phyloP scores from a whole-genome alignment of 176 grass and related monocot genomes.

The Oryza officinalis region DNA sequence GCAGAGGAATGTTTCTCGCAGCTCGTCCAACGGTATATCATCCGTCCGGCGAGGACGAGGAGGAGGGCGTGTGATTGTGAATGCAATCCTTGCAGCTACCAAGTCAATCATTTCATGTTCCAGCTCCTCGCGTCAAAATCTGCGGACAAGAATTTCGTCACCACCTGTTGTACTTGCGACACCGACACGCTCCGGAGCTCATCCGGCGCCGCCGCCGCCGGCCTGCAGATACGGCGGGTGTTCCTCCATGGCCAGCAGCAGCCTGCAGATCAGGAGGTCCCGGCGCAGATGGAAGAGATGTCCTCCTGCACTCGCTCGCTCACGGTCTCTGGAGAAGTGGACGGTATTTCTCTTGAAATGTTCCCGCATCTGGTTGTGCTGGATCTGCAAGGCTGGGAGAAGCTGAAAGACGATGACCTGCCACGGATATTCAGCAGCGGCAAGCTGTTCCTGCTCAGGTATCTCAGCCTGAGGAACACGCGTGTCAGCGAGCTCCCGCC shows the following conservation, averaged over 20 bases:
- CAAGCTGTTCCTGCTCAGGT: background rate
- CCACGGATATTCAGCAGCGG: background rate
- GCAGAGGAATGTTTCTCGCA: background rate
- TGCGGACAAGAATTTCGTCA: too few species aligned
- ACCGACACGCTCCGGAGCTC: background rate
- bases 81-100: background rate
- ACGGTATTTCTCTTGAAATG: background rate
- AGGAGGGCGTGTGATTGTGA: background rate
- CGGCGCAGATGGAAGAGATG: background rate
- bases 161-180: background rate
- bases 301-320: background rate
- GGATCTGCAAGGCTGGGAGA: slow-evolving; percentile 13
- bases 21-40: background rate
- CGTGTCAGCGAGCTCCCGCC: background rate
- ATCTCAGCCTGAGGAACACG: slow-evolving; percentile 7
- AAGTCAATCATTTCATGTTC: background rate
- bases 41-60: background rate
- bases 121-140: too few species aligned
- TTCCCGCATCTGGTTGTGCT: background rate
- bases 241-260: background rate
- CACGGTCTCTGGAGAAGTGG: background rate
- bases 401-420: background rate
- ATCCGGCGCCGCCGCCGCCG: background rate
- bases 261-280: background rate
- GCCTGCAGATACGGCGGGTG: background rate